These are phyloP conservation scores for Gastrodia elata DNA, from an alignment of 106 monocot genomes.

Conservation along the genomic window DNA sequence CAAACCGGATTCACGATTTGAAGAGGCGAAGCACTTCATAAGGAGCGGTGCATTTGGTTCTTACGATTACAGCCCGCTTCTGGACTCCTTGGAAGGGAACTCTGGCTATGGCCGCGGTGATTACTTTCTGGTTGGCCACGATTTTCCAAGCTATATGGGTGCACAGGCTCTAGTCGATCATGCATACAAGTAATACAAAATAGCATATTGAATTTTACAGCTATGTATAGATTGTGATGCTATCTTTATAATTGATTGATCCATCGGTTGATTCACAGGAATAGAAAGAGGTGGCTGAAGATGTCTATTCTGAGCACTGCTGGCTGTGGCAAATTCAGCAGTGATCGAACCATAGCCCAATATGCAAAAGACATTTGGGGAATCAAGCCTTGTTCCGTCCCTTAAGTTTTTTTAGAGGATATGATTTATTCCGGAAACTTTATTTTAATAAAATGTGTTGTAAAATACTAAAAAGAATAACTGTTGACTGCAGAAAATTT, in stretches of 20 bases:
- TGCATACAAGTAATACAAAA: conserved; percentile 70
- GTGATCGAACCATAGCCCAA: conserved; percentile 75
- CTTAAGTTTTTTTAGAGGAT: conserved; percentile 19
- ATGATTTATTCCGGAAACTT: no score
- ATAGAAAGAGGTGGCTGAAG: conserved; percentile 67
- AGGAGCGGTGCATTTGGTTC: conserved; percentile 66
- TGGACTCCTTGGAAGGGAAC: conserved; percentile 83
- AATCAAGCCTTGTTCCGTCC: conserved; percentile 52
- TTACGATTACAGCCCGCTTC: conserved; percentile 72
- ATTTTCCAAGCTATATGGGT: conserved; percentile 87
- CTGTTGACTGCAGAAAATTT: no score
- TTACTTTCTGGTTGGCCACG: conserved; percentile 87
- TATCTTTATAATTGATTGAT: no score
- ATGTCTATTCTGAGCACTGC: conserved; percentile 95
- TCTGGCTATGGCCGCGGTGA: conserved; percentile 84
- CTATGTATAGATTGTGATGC: not conserved
- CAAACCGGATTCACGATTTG: conserved; percentile 69
- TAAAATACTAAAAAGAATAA: no score
- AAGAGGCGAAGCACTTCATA: conserved; percentile 74
- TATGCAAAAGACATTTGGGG: conserved; percentile 88
- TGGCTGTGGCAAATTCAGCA: conserved; percentile 93
- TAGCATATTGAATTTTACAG: not conserved
- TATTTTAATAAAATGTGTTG: no score
- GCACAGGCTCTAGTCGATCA: conserved; percentile 69
- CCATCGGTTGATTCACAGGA: no score